A percentile compares a stretch with the other conserved stretches of the same genome.
Conservation (phyloP, 2,329 filamentous ascomycete species). For the Macrophomina tecta region DNA sequence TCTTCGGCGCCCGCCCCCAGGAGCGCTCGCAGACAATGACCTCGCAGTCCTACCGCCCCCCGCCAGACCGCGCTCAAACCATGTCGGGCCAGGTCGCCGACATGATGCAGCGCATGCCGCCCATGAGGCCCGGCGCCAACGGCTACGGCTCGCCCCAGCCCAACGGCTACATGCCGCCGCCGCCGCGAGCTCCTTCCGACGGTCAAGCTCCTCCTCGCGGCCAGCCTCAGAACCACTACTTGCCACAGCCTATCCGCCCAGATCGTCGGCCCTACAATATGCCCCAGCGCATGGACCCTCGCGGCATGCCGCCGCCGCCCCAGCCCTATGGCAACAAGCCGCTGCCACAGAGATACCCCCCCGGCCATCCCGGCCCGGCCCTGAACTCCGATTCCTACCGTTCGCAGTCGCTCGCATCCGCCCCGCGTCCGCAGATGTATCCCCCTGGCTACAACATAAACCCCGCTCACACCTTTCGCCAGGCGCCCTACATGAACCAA, state of each 20-base stretch:
- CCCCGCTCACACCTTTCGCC: conserved; percentile 77
- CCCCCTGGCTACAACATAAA: conserved; percentile 62
- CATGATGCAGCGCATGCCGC: conserved; percentile 69
- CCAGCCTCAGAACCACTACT: conserved; percentile 60
- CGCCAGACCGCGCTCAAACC: conserved; percentile 76
- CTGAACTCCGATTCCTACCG: conserved; percentile 85
- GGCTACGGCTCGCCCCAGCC: conserved; percentile 47
- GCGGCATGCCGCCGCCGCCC: conserved; percentile 55
- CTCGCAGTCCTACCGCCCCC: conserved; percentile 69
- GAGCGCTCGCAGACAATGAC: conserved; percentile 97
- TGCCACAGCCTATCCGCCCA: conserved; percentile 65
- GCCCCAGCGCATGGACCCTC: conserved; percentile 72
- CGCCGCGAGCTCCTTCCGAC: conserved; percentile 43
- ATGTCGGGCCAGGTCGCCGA: conserved; percentile 55
- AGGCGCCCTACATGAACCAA: conserved; percentile 72
- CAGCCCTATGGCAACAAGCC: conserved; percentile 61
- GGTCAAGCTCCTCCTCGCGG: conserved; percentile 40
- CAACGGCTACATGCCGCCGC: conserved; percentile 30
- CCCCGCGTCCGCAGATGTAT: conserved; percentile 66
- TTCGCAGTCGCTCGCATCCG: conserved; percentile 88
- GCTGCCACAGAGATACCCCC: conserved; percentile 61
- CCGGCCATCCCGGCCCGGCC: conserved; percentile 59
- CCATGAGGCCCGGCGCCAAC: conserved; percentile 60
- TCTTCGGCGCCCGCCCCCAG: conserved; percentile 86
- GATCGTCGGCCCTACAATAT: conserved; percentile 74